These are phyloP conservation scores for Zelonia costaricensis DNA, from an alignment of 208 protist genomes.

Conservation along the genomic window DNA sequence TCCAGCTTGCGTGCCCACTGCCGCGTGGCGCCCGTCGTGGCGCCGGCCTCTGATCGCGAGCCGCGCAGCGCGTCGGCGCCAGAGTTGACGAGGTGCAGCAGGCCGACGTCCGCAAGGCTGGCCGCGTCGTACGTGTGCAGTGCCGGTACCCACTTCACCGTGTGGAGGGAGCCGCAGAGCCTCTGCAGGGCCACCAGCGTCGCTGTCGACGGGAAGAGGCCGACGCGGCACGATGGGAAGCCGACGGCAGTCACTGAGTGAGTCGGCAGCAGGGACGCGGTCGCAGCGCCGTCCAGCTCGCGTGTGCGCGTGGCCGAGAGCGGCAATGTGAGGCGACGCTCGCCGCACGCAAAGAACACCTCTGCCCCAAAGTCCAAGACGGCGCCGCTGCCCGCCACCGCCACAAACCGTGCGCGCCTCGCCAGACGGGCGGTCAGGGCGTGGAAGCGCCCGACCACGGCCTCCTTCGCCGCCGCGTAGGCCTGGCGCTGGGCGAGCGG, in stretches of 20 bases:
- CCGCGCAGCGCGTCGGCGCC: not conserved
- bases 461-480: constrained; percentile 40
- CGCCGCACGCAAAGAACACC: constrained; percentile 72
- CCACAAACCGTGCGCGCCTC: constrained; percentile 31
- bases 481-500: constrained; percentile 30
- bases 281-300: too few relatives aligned
- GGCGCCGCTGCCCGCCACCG: constrained; percentile 24
- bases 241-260: constrained; percentile 26
- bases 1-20: constrained; percentile 21
- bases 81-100: constrained; percentile 21
- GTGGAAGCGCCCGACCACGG: constrained; percentile 38
- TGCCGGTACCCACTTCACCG: constrained; percentile 34
- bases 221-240: constrained; percentile 38
- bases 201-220: constrained; percentile 33
- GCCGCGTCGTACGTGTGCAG: constrained; percentile 40
- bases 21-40: too few relatives aligned
- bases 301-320: not conserved
- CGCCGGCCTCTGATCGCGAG: too few relatives aligned
- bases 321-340: constrained; percentile 28
- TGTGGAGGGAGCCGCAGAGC: constrained; percentile 28
- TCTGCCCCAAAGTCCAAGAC: constrained; percentile 74
- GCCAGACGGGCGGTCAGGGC: constrained; percentile 26
- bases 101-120: constrained; percentile 29
- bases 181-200: constrained; percentile 32
- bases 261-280: not conserved